These are phyloP conservation scores for Cupressus sempervirens DNA, from an alignment of 75 land plant genomes.

Conservation along the genomic window DNA sequence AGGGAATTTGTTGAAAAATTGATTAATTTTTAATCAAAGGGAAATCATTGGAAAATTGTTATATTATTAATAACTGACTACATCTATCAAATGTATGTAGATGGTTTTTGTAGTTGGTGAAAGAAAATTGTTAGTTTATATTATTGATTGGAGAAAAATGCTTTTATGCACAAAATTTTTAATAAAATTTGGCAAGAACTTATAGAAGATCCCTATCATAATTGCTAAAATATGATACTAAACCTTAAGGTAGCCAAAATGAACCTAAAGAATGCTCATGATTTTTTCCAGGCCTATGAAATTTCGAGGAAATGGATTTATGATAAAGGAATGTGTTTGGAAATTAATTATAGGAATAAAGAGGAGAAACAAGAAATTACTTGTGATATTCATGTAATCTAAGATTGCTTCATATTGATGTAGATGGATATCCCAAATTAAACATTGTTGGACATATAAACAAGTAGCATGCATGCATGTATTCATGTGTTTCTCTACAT, in stretches of 20 bases:
- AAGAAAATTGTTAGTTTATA: neutral
- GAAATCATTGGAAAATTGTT: too few species aligned
- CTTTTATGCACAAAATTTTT: neutral
- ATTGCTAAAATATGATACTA: neutral
- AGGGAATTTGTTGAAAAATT: too few species aligned
- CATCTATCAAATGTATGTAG: neutral
- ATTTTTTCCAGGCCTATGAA: neutral
- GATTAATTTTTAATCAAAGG: too few species aligned
- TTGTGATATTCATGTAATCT: neutral
- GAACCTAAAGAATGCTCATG: neutral
- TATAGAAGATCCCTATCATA: neutral
- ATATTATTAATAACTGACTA: too few species aligned
- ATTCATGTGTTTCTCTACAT: too few species aligned
- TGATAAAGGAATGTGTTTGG: neutral
- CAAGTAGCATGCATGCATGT: too few species aligned
- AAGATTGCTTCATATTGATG: too few species aligned
- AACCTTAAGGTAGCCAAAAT: neutral
- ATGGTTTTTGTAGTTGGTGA: neutral
- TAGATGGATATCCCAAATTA: too few species aligned
- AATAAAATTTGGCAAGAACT: neutral
- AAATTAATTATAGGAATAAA: neutral
- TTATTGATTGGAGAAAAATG: neutral
- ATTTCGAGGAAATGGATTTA: neutral
- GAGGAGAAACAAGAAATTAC: neutral
- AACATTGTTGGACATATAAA: too few species aligned